These are phyloP conservation scores for Zhuliangozyma parablackwelliae DNA, from an alignment of 1,139 yeast genomes.

Conservation along the genomic window DNA sequence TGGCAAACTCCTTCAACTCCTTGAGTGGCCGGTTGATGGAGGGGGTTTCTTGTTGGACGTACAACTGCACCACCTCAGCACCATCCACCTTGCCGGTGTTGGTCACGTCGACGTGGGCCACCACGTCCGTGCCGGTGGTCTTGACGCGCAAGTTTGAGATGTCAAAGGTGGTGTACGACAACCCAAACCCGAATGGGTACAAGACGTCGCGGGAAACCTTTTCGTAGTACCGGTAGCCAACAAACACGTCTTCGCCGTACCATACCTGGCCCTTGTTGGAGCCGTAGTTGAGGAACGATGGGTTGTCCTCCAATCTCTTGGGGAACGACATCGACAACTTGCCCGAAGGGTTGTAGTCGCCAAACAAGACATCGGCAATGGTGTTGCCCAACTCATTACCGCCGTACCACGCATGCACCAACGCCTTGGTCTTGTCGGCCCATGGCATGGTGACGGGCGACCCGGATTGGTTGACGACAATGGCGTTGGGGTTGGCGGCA, in stretches of 20 bases:
- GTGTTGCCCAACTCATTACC: conserved; percentile 25
- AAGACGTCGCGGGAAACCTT: conserved; percentile 40
- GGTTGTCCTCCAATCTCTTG: conserved; percentile 35
- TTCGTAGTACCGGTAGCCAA: conserved; percentile 60
- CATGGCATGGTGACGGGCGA: conserved; percentile 62
- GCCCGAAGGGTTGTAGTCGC: conserved; percentile 26
- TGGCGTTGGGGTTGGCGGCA: conserved; percentile 47
- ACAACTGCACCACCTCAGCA: conserved; percentile 45
- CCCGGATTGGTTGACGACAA: conserved; percentile 58
- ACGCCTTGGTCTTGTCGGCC: conserved; percentile 41
- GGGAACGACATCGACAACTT: conserved; percentile 44
- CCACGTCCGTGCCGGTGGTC: conserved; percentile 12
- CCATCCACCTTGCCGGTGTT: conserved; percentile 42
- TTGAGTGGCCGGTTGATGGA: conserved; percentile 48
- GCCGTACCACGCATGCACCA: conserved; percentile 48
- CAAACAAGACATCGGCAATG: conserved; percentile 21
- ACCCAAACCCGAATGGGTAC: conserved; percentile 59
- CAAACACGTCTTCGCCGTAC: conserved; percentile 54
- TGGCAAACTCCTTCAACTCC: conserved; percentile 54
- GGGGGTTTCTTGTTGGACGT: conserved; percentile 36
- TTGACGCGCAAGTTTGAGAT: conserved; percentile 14
- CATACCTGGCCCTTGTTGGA: conserved; percentile 45
- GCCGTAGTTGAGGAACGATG: conserved; percentile 38
- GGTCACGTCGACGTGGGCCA: conserved; percentile 32
- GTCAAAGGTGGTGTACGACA: conserved; percentile 51